Conservation (phyloP, 192 early-diverging fungal species). For the Nowakowskiella sp. region DNA sequence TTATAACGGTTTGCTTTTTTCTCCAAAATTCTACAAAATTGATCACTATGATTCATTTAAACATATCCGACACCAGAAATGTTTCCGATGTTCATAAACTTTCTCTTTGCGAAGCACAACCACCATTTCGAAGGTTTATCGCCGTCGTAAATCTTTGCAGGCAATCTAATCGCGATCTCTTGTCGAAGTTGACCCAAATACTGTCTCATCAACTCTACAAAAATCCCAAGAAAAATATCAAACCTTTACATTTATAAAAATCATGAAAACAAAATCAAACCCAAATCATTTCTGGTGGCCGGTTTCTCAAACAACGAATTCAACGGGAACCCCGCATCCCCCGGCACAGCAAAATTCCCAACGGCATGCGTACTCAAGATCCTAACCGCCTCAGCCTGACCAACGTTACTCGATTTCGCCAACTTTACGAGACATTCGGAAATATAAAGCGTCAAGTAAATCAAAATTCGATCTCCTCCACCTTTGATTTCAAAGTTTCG, state of each 20-base stretch:
- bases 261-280: slow-evolving; percentile 27
- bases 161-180: slow-evolving; percentile 70
- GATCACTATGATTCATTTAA: too few species aligned
- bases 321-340: slow-evolving; percentile 88
- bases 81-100: slow-evolving; percentile 98
- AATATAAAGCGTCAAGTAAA: slow-evolving; percentile 91
- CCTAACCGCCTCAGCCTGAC: slow-evolving; percentile 65
- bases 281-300: slow-evolving; percentile 60
- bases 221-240: background rate
- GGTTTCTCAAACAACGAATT: slow-evolving; percentile 77
- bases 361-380: slow-evolving; percentile 78
- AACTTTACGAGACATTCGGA: slow-evolving; percentile 65
- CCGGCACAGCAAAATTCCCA: slow-evolving; percentile 84
- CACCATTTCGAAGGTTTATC: slow-evolving; percentile 94
- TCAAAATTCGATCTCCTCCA: slow-evolving; percentile 80
- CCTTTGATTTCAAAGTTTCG: slow-evolving; percentile 99
- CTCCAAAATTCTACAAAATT: too few species aligned
- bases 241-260: slow-evolving; percentile 7
- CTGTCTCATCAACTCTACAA: slow-evolving; percentile 66
- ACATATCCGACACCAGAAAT: slow-evolving; percentile 40
- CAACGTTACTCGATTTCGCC: slow-evolving; percentile 9
- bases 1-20: too few species aligned
- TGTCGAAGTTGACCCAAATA: slow-evolving; percentile 88
- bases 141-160: slow-evolving; percentile 71
- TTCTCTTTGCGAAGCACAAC: slow-evolving; percentile 97